Conservation (phyloP, 257 asterid genomes). For the Fraxinus cuspidata region DNA sequence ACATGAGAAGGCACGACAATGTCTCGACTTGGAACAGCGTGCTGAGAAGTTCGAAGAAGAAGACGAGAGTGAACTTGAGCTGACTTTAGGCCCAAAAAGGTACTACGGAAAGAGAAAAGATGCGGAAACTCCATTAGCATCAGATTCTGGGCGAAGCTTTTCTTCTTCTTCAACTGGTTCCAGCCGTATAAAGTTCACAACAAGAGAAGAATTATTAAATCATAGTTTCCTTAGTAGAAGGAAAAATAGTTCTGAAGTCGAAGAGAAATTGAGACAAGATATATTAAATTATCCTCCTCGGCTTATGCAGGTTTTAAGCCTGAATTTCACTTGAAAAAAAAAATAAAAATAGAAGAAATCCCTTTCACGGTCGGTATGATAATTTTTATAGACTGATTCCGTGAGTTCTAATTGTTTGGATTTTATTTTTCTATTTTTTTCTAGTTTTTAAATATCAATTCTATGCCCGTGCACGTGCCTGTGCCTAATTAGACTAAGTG, state of each 20-base stretch:
- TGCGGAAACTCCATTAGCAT: conserved; percentile 15
- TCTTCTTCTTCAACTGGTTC: conserved; percentile 47
- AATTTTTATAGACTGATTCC: neutral
- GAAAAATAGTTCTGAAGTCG: conserved; percentile 27
- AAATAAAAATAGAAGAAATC: neutral
- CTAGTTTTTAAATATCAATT: too few relatives aligned
- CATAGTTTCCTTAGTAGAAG: conserved; percentile 21
- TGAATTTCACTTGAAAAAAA: conserved; percentile 35
- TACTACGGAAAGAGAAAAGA: conserved; percentile 25
- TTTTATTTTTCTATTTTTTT: neutral
- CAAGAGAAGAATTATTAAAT: conserved; percentile 18
- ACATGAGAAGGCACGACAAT: conserved; percentile 10
- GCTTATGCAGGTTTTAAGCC: conserved; percentile 47
- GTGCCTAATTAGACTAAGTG: too few relatives aligned
- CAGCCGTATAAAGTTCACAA: conserved; percentile 26
- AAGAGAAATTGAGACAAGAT: conserved; percentile 42
- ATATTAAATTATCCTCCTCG: conserved; percentile 40
- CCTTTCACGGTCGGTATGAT: neutral
- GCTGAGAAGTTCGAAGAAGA: conserved; percentile 16
- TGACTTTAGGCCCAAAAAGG: conserved; percentile 47
- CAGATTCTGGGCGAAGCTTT: conserved; percentile 39
- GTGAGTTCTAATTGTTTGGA: neutral
- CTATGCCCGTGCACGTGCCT: too few relatives aligned
- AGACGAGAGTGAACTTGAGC: conserved; percentile 46
- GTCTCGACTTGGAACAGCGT: conserved; percentile 32